These are phyloP conservation scores for Linnemannia zychae DNA, from an alignment of 192 early-diverging fungal genomes.

Conservation along the genomic window DNA sequence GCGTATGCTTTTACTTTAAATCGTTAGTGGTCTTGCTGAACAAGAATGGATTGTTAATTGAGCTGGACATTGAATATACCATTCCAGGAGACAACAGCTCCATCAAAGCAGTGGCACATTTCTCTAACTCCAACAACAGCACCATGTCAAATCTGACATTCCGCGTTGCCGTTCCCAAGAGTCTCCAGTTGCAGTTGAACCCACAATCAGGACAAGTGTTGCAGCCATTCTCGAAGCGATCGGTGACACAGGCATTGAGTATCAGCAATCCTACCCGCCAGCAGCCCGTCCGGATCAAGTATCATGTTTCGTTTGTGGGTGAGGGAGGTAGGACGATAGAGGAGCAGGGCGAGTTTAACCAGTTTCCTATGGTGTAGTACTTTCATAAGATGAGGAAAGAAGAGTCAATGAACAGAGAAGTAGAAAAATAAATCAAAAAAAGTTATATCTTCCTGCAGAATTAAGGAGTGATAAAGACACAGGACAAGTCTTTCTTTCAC, in stretches of 20 bases:
- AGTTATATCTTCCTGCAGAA: no score
- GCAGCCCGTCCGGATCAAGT: constrained; percentile 60
- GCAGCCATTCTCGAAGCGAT: constrained; percentile 49
- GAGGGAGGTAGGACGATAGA: constrained; percentile 62
- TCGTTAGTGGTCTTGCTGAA: constrained; percentile 53
- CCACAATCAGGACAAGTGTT: constrained; percentile 58
- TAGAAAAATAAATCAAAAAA: background rate
- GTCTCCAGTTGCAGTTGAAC: constrained; percentile 63
- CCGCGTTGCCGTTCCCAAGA: constrained; percentile 64
- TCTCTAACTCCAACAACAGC: constrained; percentile 60
- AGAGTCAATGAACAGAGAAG: no score
- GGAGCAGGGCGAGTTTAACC: constrained; percentile 59
- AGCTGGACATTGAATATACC: constrained; percentile 41
- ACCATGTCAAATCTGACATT: constrained; percentile 60
- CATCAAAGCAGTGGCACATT: constrained; percentile 55
- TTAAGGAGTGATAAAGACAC: no score
- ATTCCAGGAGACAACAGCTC: constrained; percentile 15
- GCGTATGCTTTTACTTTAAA: background rate
- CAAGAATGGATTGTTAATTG: constrained; percentile 63
- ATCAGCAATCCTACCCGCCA: constrained; percentile 62
- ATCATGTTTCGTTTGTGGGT: constrained; percentile 62
- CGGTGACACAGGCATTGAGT: constrained; percentile 55
- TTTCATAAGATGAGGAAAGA: background rate
- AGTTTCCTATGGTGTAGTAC: constrained; percentile 32
- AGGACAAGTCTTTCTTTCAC: no score